Evolutionary conservation across 345 rosid genomes (phyloP).

Genomic region (Gossypium stocksii): DNA sequence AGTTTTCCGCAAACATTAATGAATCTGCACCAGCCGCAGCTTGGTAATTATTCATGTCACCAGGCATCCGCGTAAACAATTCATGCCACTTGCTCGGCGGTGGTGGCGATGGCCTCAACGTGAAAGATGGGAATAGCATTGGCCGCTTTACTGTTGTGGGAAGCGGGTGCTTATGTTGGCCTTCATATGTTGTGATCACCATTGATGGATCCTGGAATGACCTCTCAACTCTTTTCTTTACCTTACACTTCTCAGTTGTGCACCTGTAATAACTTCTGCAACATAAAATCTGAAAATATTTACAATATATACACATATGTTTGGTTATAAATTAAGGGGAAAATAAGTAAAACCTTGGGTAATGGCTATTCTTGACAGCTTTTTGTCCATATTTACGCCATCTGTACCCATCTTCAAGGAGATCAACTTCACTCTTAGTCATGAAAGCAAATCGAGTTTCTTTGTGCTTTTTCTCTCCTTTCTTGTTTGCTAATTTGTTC

Average conservation of each 20-base stretch:
- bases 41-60: constrained; percentile 16
- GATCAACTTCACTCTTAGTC: constrained; percentile 82
- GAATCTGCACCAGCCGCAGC: constrained; percentile 16
- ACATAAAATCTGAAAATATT: neutral
- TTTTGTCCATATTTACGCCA: constrained; percentile 93
- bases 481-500: constrained; percentile 42
- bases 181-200: constrained; percentile 87
- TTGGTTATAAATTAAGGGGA: neutral
- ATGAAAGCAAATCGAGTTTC: constrained; percentile 77
- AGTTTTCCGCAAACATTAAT: constrained; percentile 29
- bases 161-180: constrained; percentile 73
- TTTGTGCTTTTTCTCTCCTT: constrained; percentile 49
- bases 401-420: constrained; percentile 81
- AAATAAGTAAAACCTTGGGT: constrained; percentile 43
- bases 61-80: constrained; percentile 28
- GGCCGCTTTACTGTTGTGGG: constrained; percentile 65
- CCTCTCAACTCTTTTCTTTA: constrained; percentile 86
- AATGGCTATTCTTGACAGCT: constrained; percentile 74
- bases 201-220: constrained; percentile 76
- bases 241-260: constrained; percentile 77
- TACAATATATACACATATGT: neutral
- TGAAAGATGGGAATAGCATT: constrained; percentile 32
- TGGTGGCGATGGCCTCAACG: constrained; percentile 27
- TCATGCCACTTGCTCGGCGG: constrained; percentile 39
- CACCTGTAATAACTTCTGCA: constrained; percentile 88